These are phyloP conservation scores for Carex sylvatica DNA, from an alignment of 202 grass and related monocot species.

Conservation along the genomic window DNA sequence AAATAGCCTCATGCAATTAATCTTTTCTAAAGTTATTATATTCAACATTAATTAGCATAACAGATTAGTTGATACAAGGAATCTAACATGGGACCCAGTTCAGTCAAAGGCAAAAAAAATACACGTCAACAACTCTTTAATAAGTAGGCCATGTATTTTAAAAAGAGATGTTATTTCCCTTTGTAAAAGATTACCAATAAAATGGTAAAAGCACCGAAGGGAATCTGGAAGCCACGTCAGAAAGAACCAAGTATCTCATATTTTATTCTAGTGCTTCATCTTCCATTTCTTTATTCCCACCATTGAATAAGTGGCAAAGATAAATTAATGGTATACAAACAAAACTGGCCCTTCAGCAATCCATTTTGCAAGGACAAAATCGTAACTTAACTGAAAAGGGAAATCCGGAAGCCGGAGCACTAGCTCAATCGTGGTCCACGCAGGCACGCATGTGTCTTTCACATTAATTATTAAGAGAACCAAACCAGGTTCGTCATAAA, in stretches of 20 bases:
- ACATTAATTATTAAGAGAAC: not conserved
- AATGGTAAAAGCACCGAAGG: not conserved
- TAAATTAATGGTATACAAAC: not conserved
- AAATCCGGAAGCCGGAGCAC: not conserved
- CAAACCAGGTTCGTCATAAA: not conserved
- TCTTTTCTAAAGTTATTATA: not conserved
- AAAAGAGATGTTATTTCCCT: not conserved
- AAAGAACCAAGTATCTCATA: slow-evolving; percentile 18
- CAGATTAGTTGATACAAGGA: not conserved
- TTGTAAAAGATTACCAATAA: not conserved
- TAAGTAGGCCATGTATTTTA: not conserved
- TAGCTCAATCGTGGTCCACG: slow-evolving; percentile 2
- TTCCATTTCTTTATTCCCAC: slow-evolving; percentile 13
- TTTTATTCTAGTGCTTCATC: slow-evolving; percentile 12
- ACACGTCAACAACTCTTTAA: slow-evolving; percentile 10
- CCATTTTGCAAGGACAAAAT: not conserved
- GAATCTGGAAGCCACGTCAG: slow-evolving; percentile 25
- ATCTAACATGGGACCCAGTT: slow-evolving; percentile 4
- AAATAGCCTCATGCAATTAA: slow-evolving; percentile 4
- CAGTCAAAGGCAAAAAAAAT: not conserved
- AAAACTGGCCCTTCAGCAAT: slow-evolving; percentile 1
- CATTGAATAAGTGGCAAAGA: not conserved
- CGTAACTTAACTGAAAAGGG: not conserved
- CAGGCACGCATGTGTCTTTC: not conserved
- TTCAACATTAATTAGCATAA: slow-evolving; percentile 1